These are phyloP conservation scores for Clausena lansium DNA, from an alignment of 345 rosid species.

Conservation along the genomic window DNA sequence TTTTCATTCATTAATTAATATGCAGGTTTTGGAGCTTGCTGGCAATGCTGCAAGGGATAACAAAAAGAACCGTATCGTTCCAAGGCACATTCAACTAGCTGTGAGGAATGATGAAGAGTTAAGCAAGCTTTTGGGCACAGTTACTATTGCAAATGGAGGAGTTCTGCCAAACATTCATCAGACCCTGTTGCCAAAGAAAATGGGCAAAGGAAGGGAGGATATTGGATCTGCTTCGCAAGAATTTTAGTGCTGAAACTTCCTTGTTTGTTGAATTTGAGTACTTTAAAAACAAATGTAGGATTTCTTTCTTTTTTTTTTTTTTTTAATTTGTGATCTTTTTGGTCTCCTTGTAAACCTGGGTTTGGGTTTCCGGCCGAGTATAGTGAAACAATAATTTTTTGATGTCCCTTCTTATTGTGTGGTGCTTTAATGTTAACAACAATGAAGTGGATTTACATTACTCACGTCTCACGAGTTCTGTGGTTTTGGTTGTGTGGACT, in stretches of 20 bases:
- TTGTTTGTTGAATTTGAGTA: background rate
- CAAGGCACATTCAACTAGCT: constrained; percentile 77
- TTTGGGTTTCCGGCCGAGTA: background rate
- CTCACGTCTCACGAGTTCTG: background rate
- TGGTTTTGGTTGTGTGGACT: background rate
- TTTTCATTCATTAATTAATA: background rate
- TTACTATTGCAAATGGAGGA: constrained; percentile 77
- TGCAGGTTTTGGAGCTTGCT: constrained; percentile 67
- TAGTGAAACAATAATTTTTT: constrained; percentile 8
- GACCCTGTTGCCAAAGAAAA: constrained; percentile 53
- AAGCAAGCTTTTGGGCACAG: constrained; percentile 62
- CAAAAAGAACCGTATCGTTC: constrained; percentile 68
- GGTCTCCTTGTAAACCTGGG: background rate
- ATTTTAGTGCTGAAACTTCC: constrained; percentile 23
- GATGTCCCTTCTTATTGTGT: background rate
- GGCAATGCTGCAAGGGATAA: constrained; percentile 82
- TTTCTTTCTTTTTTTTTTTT: too few species aligned
- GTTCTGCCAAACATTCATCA: constrained; percentile 65
- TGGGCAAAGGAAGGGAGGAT: constrained; percentile 55
- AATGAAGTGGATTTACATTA: background rate
- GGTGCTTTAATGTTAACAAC: background rate
- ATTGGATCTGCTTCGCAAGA: constrained; percentile 73
- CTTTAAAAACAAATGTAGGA: background rate
- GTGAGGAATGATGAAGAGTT: constrained; percentile 78
- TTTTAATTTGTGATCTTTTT: background rate